Percentiles rank a stretch among this genome's conserved stretches.
These are phyloP conservation scores for Clavariopsis aquatica DNA, from an alignment of 495 filamentous ascomycete genomes.

Conservation along the genomic window DNA sequence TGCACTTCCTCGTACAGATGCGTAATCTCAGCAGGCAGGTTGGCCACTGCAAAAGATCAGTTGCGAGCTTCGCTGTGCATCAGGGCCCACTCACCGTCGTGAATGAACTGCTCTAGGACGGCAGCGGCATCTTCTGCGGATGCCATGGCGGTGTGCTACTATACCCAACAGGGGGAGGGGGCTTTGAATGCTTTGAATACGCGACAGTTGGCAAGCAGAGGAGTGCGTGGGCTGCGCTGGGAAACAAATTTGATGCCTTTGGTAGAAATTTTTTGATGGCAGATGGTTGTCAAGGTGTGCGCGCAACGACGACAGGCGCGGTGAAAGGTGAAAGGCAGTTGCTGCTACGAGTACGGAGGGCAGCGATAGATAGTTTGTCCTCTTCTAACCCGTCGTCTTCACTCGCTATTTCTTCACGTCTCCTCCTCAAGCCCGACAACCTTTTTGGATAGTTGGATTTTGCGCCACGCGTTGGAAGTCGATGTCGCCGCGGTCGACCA, in stretches of 20 bases:
- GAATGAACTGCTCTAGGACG: slow-evolving; percentile 90
- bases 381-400: background rate
- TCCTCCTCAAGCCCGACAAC: background rate
- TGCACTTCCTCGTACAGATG: slow-evolving; percentile 93
- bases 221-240: background rate
- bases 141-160: slow-evolving; percentile 29
- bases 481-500: slow-evolving; percentile 1
- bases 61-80: background rate
- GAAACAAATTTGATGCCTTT: background rate
- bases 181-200: background rate
- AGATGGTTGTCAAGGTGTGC: background rate
- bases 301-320: background rate
- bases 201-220: background rate
- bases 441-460: background rate
- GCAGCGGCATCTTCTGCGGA: slow-evolving; percentile 73
- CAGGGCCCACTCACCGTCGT: slow-evolving; percentile 59
- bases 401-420: background rate
- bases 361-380: background rate
- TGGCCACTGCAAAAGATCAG: slow-evolving; percentile 60
- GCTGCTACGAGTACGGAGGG: background rate
- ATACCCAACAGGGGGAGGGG: background rate
- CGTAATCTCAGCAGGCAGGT: slow-evolving; percentile 85
- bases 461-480: background rate
- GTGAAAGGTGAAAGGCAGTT: slow-evolving; percentile 23
- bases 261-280: background rate